phyloP scores from a whole-genome alignment of 495 filamentous ascomycete species.

The Neurospora sp. region DNA sequence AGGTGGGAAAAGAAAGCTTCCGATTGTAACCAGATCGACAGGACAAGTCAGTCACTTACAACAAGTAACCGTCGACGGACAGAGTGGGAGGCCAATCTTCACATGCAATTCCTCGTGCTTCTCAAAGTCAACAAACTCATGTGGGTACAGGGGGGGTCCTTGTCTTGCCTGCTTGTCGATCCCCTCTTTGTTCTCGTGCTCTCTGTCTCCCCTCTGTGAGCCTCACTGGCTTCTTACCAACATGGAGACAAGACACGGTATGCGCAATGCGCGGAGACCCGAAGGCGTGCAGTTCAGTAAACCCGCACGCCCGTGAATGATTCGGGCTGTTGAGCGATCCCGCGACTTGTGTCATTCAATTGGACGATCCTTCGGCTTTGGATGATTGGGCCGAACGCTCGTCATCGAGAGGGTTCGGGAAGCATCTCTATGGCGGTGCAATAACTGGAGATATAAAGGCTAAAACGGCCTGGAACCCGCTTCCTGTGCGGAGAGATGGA shows the following conservation, averaged over 20 bases:
- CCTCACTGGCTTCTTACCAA: too few species aligned
- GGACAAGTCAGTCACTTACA: neutral
- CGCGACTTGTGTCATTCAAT: too few species aligned
- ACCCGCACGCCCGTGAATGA: too few species aligned
- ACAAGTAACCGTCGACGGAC: neutral
- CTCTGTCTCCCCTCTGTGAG: too few species aligned
- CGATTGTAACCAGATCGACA: neutral
- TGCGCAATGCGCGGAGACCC: neutral
- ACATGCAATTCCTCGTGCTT: neutral
- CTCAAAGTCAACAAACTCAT: neutral
- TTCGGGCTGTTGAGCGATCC: too few species aligned
- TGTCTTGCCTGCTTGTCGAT: neutral
- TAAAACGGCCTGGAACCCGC: too few species aligned
- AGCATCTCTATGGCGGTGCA: neutral
- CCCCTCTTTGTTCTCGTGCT: neutral
- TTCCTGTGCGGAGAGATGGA: neutral
- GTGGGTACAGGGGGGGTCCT: neutral
- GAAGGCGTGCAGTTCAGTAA: too few species aligned
- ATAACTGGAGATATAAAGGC: too few species aligned
- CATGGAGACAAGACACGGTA: neutral
- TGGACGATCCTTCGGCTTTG: neutral
- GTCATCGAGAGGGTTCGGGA: neutral
- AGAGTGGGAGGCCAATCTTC: neutral
- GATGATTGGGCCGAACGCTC: neutral
- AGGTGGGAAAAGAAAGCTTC: neutral